These are phyloP conservation scores for Gentiana macrophylla DNA, from an alignment of 257 asterid genomes.

Conservation along the genomic window DNA sequence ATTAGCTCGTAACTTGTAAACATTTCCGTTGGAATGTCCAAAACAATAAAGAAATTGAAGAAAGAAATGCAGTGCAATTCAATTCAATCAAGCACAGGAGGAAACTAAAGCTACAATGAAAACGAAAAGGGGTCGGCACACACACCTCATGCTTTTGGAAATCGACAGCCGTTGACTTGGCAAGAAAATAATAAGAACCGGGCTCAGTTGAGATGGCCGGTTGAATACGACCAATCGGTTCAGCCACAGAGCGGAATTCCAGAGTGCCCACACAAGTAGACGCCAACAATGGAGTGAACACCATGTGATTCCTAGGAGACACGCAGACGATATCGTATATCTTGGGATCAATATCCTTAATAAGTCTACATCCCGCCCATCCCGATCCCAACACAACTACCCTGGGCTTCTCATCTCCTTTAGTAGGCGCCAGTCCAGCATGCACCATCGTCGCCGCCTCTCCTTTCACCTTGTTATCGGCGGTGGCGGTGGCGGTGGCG, in stretches of 20 bases:
- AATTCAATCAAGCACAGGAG: not conserved
- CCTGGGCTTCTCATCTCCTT: constrained; percentile 76
- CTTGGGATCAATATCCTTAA: constrained; percentile 70
- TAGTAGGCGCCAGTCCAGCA: constrained; percentile 56
- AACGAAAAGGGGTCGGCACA: not conserved
- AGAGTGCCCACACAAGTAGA: constrained; percentile 99
- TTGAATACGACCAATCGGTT: constrained; percentile 87
- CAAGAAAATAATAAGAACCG: constrained; percentile 78
- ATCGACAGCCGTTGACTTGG: constrained; percentile 68
- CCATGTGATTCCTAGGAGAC: constrained; percentile 98
- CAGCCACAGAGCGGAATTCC: constrained; percentile 96
- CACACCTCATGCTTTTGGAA: constrained; percentile 61
- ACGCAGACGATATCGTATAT: constrained; percentile 75
- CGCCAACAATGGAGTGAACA: constrained; percentile 90
- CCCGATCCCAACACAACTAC: constrained; percentile 94
- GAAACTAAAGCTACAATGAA: not conserved
- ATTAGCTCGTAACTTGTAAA: no score
- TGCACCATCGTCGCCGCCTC: constrained; percentile 3
- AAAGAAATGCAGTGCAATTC: not conserved
- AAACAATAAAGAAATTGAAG: not conserved
- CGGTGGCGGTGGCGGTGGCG: constrained; percentile 1
- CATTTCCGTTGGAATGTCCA: no score
- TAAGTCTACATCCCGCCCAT: constrained; percentile 95
- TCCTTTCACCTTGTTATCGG: no score
- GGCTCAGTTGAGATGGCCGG: constrained; percentile 91